Conservation (phyloP, 495 filamentous ascomycete genomes). For the Hyaloscypha bicolor region DNA sequence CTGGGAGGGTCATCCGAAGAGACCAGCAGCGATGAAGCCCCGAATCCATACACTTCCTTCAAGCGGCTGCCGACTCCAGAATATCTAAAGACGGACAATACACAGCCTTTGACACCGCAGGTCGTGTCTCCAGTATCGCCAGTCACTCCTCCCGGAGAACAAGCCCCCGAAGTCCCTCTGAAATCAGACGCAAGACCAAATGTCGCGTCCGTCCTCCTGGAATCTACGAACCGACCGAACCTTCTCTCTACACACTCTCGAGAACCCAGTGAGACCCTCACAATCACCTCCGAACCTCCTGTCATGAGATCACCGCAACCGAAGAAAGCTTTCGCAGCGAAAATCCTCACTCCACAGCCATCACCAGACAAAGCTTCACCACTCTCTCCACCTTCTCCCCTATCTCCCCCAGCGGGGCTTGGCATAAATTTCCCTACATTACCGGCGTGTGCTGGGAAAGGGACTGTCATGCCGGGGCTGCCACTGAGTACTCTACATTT, state of each 20-base stretch:
- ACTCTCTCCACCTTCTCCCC: conserved; percentile 4
- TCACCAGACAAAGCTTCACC: conserved; percentile 52
- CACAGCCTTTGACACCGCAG: conserved; percentile 6
- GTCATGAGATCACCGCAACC: conserved; percentile 25
- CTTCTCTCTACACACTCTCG: conserved; percentile 19
- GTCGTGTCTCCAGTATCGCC: conserved; percentile 20
- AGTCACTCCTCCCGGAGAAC: conserved; percentile 23
- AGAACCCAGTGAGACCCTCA: conserved; percentile 25
- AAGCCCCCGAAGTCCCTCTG: conserved; percentile 16
- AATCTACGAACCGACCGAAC: conserved; percentile 6
- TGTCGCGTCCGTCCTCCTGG: not conserved
- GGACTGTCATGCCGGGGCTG: conserved; percentile 19
- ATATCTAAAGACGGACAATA: conserved; percentile 26
- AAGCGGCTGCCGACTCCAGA: conserved; percentile 24
- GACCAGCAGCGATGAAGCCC: conserved; percentile 19
- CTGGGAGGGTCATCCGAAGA: not conserved
- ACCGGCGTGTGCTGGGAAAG: conserved; percentile 8
- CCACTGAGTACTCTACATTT: conserved; percentile 22
- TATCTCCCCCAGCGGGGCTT: not conserved
- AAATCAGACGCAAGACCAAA: conserved; percentile 13
- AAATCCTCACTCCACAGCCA: conserved; percentile 53
- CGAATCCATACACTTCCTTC: conserved; percentile 7
- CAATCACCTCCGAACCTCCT: conserved; percentile 28
- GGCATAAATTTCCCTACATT: conserved; percentile 20
- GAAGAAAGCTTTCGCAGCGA: conserved; percentile 17